Evolutionary conservation across 2,329 filamentous ascomycete genomes (phyloP).

Genomic region (Aureobasidium mangrovei): DNA sequence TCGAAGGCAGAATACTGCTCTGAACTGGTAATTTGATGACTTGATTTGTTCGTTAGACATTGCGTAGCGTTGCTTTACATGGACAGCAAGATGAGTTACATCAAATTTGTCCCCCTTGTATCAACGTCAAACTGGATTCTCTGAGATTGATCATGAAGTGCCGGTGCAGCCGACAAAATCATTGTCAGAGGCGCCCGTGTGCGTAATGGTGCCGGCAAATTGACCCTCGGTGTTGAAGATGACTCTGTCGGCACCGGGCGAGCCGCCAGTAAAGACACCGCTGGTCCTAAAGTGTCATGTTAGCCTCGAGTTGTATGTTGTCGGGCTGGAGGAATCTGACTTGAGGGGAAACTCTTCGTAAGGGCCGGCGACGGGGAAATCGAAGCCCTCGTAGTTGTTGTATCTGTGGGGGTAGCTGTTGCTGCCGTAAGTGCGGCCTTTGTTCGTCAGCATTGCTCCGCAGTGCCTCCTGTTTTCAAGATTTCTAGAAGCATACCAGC

Average conservation of each 20-base stretch:
- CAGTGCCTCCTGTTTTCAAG: not conserved
- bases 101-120: too few relatives aligned
- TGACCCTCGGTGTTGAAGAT: slow-evolving; percentile 50
- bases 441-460: not conserved
- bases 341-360: slow-evolving; percentile 58
- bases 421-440: slow-evolving; percentile 13
- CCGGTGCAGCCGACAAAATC: slow-evolving; percentile 56
- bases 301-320: not conserved
- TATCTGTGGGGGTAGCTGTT: slow-evolving; percentile 43
- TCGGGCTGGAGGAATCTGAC: slow-evolving; percentile 21
- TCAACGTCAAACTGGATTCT: too few relatives aligned
- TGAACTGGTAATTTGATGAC: too few relatives aligned
- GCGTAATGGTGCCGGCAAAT: slow-evolving; percentile 58
- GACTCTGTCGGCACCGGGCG: slow-evolving; percentile 59
- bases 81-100: too few relatives aligned
- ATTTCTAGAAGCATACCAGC: slow-evolving; percentile 9
- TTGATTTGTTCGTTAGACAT: too few relatives aligned
- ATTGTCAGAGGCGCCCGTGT: slow-evolving; percentile 60
- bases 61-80: too few relatives aligned
- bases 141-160: slow-evolving; percentile 19
- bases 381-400: slow-evolving; percentile 55
- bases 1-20: too few relatives aligned
- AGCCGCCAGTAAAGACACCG: slow-evolving; percentile 47
- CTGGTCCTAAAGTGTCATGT: not conserved
- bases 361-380: slow-evolving; percentile 47